Base-by-base conservation (phyloP, 108 stramenopile species). In the Cylindrotheca closterium region DNA sequence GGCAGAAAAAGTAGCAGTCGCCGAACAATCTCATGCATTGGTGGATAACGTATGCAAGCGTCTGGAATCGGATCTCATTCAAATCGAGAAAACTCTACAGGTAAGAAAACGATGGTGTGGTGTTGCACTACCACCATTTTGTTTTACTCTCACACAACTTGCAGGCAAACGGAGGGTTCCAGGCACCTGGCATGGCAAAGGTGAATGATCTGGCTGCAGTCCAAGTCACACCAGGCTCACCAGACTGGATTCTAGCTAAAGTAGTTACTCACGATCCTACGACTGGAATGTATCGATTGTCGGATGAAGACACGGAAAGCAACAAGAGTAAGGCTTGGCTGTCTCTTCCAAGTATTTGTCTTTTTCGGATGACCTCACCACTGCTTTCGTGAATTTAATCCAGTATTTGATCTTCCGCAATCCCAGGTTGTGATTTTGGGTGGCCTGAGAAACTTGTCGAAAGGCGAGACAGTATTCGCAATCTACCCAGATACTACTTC, bases 231-330 rank as follows among this genome's bases (percentile, higher is more conserved):
- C 74, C 85, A 21, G 77, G 82, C 8, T 60, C 73, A 3, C 60
- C 79, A 0, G 92, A 93, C 49, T 93, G 92, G 92, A 90, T 93
- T 66, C 69, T 93, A n/a, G 88, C 88, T 42, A 90, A 89, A 65
- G 86, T 93, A 15, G 68, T 89, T 33, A 64, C 79, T 2, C 67
- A 77, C 48, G 88, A 93, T 74, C 72, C 84, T 37, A 26, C 64
- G 15, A 85, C 87, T 22, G 82, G 73, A 59, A 79, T 83, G 68
- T 93, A 87, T 67, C 74, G 63, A 42, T 37, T 93, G 29, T 65
- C 81, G 21, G 92, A 93, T 59, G 92, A 93, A 70, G 92, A 93
- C 68, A 55, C 75, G n/a, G 79, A 86, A 48, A 82, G 81, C 58
- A 84, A 88, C 67, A 86, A 93, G 60, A 73, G 77, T 78, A 68